phyloP scores from a whole-genome alignment of 2,329 filamentous ascomycete genomes.

The Xylariales sp. region DNA sequence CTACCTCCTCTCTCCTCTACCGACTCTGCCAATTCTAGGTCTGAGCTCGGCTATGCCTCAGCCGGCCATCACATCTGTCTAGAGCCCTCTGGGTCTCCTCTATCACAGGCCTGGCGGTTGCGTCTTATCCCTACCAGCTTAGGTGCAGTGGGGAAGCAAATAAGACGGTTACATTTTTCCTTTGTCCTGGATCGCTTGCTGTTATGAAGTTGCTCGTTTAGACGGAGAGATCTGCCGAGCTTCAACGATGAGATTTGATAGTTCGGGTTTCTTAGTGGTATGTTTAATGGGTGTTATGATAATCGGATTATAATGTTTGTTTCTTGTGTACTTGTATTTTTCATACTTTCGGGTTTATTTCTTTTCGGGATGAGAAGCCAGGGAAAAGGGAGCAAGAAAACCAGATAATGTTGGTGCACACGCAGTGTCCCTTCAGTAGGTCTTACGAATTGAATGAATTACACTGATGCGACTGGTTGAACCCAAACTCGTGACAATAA shows the following conservation, averaged over 20 bases:
- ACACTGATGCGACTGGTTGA: background rate
- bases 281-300: constrained; percentile 13
- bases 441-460: constrained; percentile 28
- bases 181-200: no score
- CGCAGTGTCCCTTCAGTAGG: background rate
- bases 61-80: no score
- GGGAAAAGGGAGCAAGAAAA: background rate
- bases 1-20: no score
- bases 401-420: constrained; percentile 6
- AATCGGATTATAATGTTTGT: background rate
- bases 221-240: no score
- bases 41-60: no score
- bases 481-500: background rate
- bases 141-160: no score
- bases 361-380: background rate
- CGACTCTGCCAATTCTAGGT: no score
- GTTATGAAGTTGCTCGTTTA: no score
- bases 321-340: background rate
- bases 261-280: background rate
- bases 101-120: no score
- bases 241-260: background rate
- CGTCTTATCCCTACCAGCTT: no score
- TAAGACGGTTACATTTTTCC: no score
- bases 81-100: no score
- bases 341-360: background rate